A percentile compares a stretch with the other conserved stretches of the same genome.
Conservation (phyloP, 306 rosid genomes). For the Lathyrus aphaca region DNA sequence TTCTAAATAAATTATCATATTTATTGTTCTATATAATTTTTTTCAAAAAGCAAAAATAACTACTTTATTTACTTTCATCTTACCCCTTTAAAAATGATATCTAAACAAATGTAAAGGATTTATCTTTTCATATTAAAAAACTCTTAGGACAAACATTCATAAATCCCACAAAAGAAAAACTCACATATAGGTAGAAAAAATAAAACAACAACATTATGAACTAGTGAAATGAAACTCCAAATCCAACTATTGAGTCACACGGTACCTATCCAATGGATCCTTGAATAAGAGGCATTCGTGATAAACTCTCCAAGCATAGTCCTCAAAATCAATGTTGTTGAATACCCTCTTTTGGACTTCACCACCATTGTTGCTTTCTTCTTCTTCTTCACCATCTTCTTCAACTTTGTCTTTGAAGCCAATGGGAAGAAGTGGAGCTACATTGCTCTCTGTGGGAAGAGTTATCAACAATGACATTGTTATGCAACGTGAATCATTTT, state of each 20-base stretch:
- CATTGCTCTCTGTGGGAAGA: conserved; percentile 65
- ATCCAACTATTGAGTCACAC: conserved; percentile 38
- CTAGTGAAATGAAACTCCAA: not conserved
- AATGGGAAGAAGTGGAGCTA: conserved; percentile 57
- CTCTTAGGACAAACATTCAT: not conserved
- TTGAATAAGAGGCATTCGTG: conserved; percentile 64
- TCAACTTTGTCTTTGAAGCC: conserved; percentile 4
- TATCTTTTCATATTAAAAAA: not conserved
- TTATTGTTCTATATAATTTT: no score
- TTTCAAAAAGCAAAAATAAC: no score
- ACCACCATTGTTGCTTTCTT: conserved; percentile 18
- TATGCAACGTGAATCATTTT: conserved; percentile 45
- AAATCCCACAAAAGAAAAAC: not conserved
- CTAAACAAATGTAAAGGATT: no score
- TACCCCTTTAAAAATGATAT: no score
- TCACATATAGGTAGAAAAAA: not conserved
- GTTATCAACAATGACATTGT: conserved; percentile 72
- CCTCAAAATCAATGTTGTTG: conserved; percentile 70
- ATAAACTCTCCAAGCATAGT: conserved; percentile 82
- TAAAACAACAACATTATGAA: not conserved
- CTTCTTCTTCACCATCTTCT: conserved; percentile 27
- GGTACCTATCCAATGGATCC: conserved; percentile 74
- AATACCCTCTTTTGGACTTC: conserved; percentile 45
- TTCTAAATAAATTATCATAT: no score
- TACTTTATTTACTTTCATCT: no score